These are phyloP conservation scores for Cercospora janseana DNA, from an alignment of 2,329 filamentous ascomycete species.

Conservation along the genomic window DNA sequence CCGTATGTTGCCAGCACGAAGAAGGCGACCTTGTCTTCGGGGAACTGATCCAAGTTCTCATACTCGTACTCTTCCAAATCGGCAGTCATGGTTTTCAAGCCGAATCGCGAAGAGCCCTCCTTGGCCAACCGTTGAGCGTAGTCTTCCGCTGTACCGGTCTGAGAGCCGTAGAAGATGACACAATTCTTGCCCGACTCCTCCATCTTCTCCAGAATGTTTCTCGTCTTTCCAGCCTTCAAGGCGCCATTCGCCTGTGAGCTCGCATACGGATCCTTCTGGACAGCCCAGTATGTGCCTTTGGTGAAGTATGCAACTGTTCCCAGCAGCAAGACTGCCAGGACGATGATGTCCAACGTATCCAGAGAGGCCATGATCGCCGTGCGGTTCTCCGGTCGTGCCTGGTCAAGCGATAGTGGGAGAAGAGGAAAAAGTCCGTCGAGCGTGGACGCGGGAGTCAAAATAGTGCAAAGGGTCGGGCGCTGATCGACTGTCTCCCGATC, in stretches of 20 bases:
- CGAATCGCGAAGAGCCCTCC: slow-evolving; percentile 94
- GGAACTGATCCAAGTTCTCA: slow-evolving; percentile 85
- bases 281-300: slow-evolving; percentile 90
- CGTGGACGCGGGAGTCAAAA: slow-evolving; percentile 9
- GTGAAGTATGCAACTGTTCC: slow-evolving; percentile 95
- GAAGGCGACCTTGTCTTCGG: slow-evolving; percentile 86
- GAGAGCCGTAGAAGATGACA: slow-evolving; percentile 96
- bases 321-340: slow-evolving; percentile 79
- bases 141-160: slow-evolving; percentile 97
- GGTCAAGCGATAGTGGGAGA: not conserved
- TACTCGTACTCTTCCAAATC: slow-evolving; percentile 98
- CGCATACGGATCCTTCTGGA: slow-evolving; percentile 85
- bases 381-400: slow-evolving; percentile 1
- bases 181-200: slow-evolving; percentile 95
- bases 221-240: slow-evolving; percentile 76
- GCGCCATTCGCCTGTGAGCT: slow-evolving; percentile 67
- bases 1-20: slow-evolving; percentile 97
- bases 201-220: slow-evolving; percentile 94
- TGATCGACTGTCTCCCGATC: slow-evolving; percentile 1
- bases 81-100: slow-evolving; percentile 95
- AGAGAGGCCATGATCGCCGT: slow-evolving; percentile 77
- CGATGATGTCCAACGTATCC: slow-evolving; percentile 90
- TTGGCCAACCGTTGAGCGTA: slow-evolving; percentile 95
- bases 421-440: no score
- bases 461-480: slow-evolving; percentile 5